phyloP scores from a whole-genome alignment of 805 yeast genomes.

The Candida namnaoensis region DNA sequence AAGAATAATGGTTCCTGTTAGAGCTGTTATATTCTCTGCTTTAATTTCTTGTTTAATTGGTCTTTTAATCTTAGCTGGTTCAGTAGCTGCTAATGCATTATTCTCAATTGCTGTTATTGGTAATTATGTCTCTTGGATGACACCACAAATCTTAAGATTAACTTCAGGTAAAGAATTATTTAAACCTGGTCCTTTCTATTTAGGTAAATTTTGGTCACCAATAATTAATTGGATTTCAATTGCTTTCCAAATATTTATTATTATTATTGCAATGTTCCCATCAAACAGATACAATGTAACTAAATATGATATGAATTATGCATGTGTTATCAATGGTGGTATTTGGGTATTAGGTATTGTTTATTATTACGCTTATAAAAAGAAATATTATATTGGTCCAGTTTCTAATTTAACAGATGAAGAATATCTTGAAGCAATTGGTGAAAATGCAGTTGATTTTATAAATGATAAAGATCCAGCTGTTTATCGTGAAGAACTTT shows the following conservation, averaged over 20 bases:
- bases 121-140: slow-evolving; percentile 28
- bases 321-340: slow-evolving; percentile 45
- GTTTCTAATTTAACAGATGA: slow-evolving; percentile 13
- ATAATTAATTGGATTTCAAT: slow-evolving; percentile 36
- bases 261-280: slow-evolving; percentile 57
- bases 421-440: slow-evolving; percentile 2
- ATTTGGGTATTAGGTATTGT: slow-evolving; percentile 42
- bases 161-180: slow-evolving; percentile 41
- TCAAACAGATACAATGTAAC: slow-evolving; percentile 17
- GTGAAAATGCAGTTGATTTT: too few relatives aligned
- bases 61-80: slow-evolving; percentile 26
- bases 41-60: slow-evolving; percentile 26
- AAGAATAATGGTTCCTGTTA: slow-evolving; percentile 48
- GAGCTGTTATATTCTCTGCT: slow-evolving; percentile 43
- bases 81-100: slow-evolving; percentile 32
- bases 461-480: too few relatives aligned
- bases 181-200: slow-evolving; percentile 55
- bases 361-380: slow-evolving; percentile 42
- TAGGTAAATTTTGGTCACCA: slow-evolving; percentile 40
- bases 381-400: slow-evolving; percentile 49
- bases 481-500: too few relatives aligned
- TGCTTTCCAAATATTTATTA: slow-evolving; percentile 39
- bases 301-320: slow-evolving; percentile 52
- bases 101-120: slow-evolving; percentile 32
- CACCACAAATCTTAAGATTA: slow-evolving; percentile 23